Percentiles rank a stretch among this genome's conserved stretches.
These are phyloP conservation scores for Penicillium pulvis DNA, from an alignment of 495 filamentous ascomycete genomes.

Conservation along the genomic window DNA sequence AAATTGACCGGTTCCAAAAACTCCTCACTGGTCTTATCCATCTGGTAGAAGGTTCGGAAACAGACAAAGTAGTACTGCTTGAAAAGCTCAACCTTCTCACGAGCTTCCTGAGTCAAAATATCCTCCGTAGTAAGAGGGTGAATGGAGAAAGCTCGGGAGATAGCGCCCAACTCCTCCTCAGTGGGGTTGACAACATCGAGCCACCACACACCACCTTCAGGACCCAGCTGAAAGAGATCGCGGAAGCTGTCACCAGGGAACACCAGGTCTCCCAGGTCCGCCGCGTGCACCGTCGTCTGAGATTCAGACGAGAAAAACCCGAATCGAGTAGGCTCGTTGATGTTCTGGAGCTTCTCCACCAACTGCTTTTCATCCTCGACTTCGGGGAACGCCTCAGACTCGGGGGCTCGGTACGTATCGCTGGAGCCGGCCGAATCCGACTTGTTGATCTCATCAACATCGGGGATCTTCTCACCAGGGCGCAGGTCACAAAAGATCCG, in stretches of 20 bases:
- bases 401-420: conserved; percentile 9
- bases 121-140: conserved; percentile 93
- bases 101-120: conserved; percentile 92
- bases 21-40: conserved; percentile 74
- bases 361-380: conserved; percentile 36
- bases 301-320: conserved; percentile 95
- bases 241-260: conserved; percentile 86
- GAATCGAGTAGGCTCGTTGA: conserved; percentile 71
- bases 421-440: conserved; percentile 27
- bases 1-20: conserved; percentile 90
- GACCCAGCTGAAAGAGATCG: conserved; percentile 81
- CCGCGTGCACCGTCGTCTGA: conserved; percentile 87
- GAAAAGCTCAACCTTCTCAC: conserved; percentile 96
- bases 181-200: conserved; percentile 89
- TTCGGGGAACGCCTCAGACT: conserved; percentile 28
- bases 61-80: conserved; percentile 96
- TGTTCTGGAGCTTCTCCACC: conserved; percentile 39
- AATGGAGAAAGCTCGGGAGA: conserved; percentile 85
- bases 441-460: conserved; percentile 36
- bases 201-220: conserved; percentile 86
- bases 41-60: conserved; percentile 88
- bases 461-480: conserved; percentile 34
- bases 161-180: conserved; percentile 82
- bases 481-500: conserved; percentile 68
- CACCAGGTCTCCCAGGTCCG: conserved; percentile 83